Base-by-base conservation (phyloP, 129 eudicot genomes). In the Apium graveolens region DNA sequence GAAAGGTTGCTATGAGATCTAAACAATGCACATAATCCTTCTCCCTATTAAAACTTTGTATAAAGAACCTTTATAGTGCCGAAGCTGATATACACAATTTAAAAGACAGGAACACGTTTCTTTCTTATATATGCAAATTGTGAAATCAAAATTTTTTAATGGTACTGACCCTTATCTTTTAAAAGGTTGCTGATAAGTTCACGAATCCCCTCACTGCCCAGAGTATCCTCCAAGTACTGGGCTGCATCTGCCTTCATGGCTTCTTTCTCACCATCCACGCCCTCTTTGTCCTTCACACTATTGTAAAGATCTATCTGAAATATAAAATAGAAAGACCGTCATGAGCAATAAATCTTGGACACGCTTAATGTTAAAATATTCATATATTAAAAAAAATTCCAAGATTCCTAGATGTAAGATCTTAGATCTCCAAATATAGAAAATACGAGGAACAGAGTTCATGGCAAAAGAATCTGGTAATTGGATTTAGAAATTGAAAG, bases 181-280 rank as follows among this genome's bases (percentile, higher is more conserved):
- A 97, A 88, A 82, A 96, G 97, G 78, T 90, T 90, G 87, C 89
- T 83, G 71, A 96, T 90, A 76, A 96, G 97, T 80, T 96, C 97
- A 85, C 89, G 92, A 73, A 96, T 84, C 68, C 99, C 99, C 75
- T 96, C 97, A 81, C 92, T 96, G 62, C 89, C 99, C 82, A 96
- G 85, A 57, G 99, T 92, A 80, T 90, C 93, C 80, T 92, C 92
- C 86, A 96, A 86, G 84, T 96, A 96, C 74, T 74, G 83, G 76
- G 97, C 95, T 80, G 99, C 99, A 81, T 96, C 89, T 72, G 94
- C 99, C 82, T 92, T 87, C 87, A 82, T 81, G 60, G 89, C 96
- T 18, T 84, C 97, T 79, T 85, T 85, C 84, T 87, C 95, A 53
- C 93, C 93, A 38, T 87, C 92, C 0, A 86, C 71, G 17, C 94